Base-by-base conservation (phyloP, 352 stramenopile species). In the Phytophthora ohioensis region DNA sequence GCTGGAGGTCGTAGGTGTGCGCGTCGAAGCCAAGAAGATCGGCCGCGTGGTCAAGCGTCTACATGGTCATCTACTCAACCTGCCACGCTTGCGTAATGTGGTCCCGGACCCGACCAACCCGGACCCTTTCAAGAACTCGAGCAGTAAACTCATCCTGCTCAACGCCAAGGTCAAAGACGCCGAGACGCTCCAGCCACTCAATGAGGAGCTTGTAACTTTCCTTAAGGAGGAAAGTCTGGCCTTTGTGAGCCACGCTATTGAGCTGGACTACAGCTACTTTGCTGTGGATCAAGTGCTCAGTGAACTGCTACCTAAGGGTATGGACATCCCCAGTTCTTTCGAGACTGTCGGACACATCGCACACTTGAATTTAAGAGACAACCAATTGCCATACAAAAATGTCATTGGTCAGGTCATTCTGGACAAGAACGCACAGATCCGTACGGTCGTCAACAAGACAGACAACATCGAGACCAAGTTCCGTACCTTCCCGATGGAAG, bases 371-470 rank as follows among this genome's bases (percentile, higher is more conserved):
- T 78, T 99, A 49, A 79, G 97, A 38, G 87, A 98, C 56, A 91
- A 97, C 63, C 80, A 97, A 5, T 75, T 99, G 63, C 97, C 97
- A 3, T 99, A 98, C 82, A 98, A 99, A 74, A 85, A 95, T 64
- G 66, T 99, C 38, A 98, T 99, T 61, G 98, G 97, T 4, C 95
- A 99, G 73, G 96, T 98, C 3, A 97, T 99, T 59, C 79, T 99
- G 10, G 98, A 99, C 78, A 99, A 99, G 82, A 99, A 99, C 75
- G 80, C 84, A 12, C 74, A 86, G 57, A 97, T 99, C 56, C 84
- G 88, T 51, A 99, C 96, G 35, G 97, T 99, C 6, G 97, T 99
- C 30, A 99, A 99, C 85, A 99, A 99, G 78, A 90, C 95, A 49
- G 95, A 96, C 46, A 97, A 88, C 56, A 99, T 99, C 62, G 87